Conservation (phyloP, 164 flowering plant species). For the Chimonanthus praecox region DNA sequence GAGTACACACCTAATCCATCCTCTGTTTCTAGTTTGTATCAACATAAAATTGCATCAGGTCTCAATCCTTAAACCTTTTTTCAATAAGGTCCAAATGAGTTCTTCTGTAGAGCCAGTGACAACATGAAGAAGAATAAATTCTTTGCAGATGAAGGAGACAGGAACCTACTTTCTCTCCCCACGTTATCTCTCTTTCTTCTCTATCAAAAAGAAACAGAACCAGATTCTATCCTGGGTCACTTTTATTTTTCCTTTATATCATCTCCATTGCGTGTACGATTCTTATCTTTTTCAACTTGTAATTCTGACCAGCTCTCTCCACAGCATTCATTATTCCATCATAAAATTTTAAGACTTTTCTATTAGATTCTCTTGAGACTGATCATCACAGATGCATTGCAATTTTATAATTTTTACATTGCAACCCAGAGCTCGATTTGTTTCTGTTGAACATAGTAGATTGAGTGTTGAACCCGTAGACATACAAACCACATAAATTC, state of each 20-base stretch:
- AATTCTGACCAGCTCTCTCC: neutral
- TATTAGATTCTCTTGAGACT: too few relatives aligned
- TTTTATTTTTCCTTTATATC: conserved; percentile 7
- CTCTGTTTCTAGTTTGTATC: neutral
- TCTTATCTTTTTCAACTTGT: neutral
- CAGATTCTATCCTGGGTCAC: conserved; percentile 4
- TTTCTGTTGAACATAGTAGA: too few relatives aligned
- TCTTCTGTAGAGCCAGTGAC: neutral
- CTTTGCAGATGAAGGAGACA: neutral
- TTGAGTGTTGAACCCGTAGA: too few relatives aligned
- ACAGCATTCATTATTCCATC: neutral
- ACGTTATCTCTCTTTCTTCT: conserved; percentile 2
- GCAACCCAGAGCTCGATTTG: too few relatives aligned
- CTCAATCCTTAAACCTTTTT: neutral
- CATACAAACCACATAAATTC: too few relatives aligned
- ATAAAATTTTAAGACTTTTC: neutral
- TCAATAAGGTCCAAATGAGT: neutral
- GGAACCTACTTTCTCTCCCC: conserved; percentile 8
- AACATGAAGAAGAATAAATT: neutral
- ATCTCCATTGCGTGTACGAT: neutral
- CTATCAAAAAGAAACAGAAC: conserved; percentile 3
- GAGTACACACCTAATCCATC: neutral
- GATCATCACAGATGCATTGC: too few relatives aligned
- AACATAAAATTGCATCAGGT: neutral
- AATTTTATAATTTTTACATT: too few relatives aligned